These are phyloP conservation scores for Leishmania braziliensis DNA, from an alignment of 208 protist genomes.

Conservation along the genomic window DNA sequence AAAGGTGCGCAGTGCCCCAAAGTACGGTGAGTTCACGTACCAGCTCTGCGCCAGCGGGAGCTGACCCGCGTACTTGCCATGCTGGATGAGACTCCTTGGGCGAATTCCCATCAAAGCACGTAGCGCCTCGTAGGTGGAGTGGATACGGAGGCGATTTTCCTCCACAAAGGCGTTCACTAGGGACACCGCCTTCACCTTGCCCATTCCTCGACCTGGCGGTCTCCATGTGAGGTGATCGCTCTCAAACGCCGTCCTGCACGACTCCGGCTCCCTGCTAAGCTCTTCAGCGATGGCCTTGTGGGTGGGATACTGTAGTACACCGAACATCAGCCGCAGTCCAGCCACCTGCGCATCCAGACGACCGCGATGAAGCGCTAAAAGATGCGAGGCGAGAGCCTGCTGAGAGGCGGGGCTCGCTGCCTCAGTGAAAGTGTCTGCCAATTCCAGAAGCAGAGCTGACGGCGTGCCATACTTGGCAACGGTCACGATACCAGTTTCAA, in stretches of 20 bases:
- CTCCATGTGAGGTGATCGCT: conserved; percentile 29
- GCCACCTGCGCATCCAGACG: conserved; percentile 41
- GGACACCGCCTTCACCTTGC: conserved; percentile 62
- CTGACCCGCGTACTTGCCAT: conserved; percentile 79
- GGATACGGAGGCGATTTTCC: conserved; percentile 69
- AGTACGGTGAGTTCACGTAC: conserved; percentile 84
- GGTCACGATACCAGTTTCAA: conserved; percentile 31
- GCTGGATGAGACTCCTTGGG: conserved; percentile 69
- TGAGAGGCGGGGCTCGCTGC: conserved; percentile 32
- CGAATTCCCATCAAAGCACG: conserved; percentile 70
- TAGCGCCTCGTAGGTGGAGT: conserved; percentile 69
- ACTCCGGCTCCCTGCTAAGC: conserved; percentile 31
- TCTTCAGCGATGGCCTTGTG: conserved; percentile 40
- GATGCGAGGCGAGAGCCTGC: conserved; percentile 23
- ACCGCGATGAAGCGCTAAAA: conserved; percentile 37
- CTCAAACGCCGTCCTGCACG: background rate
- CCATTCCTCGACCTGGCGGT: conserved; percentile 44
- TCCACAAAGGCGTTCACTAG: conserved; percentile 88
- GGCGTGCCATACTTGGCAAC: conserved; percentile 29
- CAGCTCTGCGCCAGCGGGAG: conserved; percentile 76
- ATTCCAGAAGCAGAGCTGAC: conserved; percentile 29
- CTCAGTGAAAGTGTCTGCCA: conserved; percentile 38
- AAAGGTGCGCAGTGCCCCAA: conserved; percentile 84
- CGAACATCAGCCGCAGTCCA: conserved; percentile 55
- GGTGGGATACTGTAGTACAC: conserved; percentile 52